Base-by-base conservation (phyloP, 495 filamentous ascomycete species). In the Talaromyces adpressus region DNA sequence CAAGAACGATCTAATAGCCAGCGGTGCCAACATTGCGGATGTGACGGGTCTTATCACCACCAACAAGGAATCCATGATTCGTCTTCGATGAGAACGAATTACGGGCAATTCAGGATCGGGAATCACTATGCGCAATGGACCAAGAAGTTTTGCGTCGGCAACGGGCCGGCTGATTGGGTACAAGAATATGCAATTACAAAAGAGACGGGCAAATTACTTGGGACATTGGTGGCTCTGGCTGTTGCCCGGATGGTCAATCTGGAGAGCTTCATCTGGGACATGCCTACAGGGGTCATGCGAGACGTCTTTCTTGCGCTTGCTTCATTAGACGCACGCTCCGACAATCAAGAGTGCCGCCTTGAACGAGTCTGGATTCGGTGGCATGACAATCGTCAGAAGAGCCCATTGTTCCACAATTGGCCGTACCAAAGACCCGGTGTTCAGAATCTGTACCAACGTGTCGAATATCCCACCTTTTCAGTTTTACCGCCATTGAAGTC, bases 231-330 rank as follows among this genome's bases (percentile, higher is more conserved):
- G n/a, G 91, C 93, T 14, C 75, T 93, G 66, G 90, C 92, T 4
- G 81, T 97, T 25, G 85, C 87, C 30, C 85, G 91, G 62, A 97
- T 97, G 93, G 79, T 87, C 23, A 92, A 92, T 65, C 82, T 98
- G 20, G 92, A 98, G 73, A 87, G 87, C 0, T 98, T 98, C 68
- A 79, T 92, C 11, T 98, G 93, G 93, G 93, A 98, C 71, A 96
- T 96, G 93, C 91, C 92, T 0, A 96, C 92, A 0, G 93, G 93
- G 0, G 88, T 97, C 25, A 74, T 93, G 47, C 83, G 92, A 57
- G 91, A 96, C 67, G 88, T 95, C 30, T 98, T 93, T 82, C 83
- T 92, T 68, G 88, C 93, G 23, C 80, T 97, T 47, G 82, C 88
- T 0, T 93, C 89, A 0, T 77, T 94, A 23, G 87, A 86, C 29